Conservation (phyloP, 345 rosid genomes). For the Leavenworthia alabamica region DNA sequence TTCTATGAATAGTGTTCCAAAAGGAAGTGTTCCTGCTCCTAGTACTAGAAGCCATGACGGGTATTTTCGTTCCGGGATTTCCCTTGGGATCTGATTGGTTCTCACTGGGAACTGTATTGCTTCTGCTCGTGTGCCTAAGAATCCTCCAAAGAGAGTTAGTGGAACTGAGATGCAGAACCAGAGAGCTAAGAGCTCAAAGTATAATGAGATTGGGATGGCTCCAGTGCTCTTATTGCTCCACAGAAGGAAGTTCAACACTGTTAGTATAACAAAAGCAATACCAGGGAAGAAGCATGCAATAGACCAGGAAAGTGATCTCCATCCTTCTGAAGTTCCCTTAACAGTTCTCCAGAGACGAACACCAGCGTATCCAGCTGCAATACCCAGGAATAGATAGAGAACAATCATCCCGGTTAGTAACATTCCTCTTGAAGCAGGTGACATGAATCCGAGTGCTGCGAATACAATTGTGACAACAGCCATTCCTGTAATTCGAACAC, state of each 20-base stretch:
- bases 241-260: slow-evolving; percentile 59
- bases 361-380: slow-evolving; percentile 62
- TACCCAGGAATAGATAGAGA: slow-evolving; percentile 72
- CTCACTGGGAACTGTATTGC: slow-evolving; percentile 57
- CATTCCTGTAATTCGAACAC: slow-evolving; percentile 78
- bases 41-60: slow-evolving; percentile 87
- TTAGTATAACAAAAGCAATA: slow-evolving; percentile 64
- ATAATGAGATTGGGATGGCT: slow-evolving; percentile 69
- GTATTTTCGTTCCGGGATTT: slow-evolving; percentile 74
- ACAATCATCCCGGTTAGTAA: slow-evolving; percentile 74
- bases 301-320: slow-evolving; percentile 69
- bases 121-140: slow-evolving; percentile 60
- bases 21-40: slow-evolving; percentile 82
- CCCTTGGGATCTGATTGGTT: slow-evolving; percentile 78
- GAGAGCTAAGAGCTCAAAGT: slow-evolving; percentile 58
- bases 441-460: slow-evolving; percentile 79
- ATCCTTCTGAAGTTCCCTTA: slow-evolving; percentile 71
- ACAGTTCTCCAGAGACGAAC: slow-evolving; percentile 68
- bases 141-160: slow-evolving; percentile 72
- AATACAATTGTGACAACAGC: slow-evolving; percentile 63
- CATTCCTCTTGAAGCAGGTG: slow-evolving; percentile 89
- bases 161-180: slow-evolving; percentile 89
- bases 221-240: slow-evolving; percentile 79
- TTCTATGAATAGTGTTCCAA: slow-evolving; percentile 73
- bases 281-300: slow-evolving; percentile 80